These are phyloP conservation scores for Trametes cubensis DNA, from an alignment of 768 basidiomycete species.

Conservation along the genomic window DNA sequence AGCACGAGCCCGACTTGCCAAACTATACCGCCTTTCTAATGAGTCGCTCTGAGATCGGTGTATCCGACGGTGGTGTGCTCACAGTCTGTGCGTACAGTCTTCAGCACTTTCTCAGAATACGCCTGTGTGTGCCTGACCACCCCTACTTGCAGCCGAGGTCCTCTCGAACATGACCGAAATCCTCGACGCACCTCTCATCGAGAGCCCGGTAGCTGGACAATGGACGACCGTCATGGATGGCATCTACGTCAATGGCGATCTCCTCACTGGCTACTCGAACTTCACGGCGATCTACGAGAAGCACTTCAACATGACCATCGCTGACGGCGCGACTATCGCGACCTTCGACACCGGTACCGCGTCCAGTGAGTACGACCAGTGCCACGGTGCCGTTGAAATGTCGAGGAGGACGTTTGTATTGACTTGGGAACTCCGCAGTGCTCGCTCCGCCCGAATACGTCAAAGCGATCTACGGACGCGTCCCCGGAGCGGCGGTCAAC, in stretches of 20 bases:
- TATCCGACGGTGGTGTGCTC: constrained; percentile 17
- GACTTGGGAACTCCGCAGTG: background rate
- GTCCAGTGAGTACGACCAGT: background rate
- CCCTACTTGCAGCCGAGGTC: constrained; percentile 6
- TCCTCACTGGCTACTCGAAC: background rate
- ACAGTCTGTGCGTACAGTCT: constrained; percentile 11
- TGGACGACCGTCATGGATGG: constrained; percentile 1
- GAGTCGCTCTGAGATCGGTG: constrained; percentile 13
- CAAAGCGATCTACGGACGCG: background rate
- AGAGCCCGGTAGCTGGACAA: background rate
- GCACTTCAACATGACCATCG: background rate
- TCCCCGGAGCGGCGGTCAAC: background rate
- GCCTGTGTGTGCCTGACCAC: background rate
- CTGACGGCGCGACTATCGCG: background rate
- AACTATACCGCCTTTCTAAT: constrained; percentile 15
- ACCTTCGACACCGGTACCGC: constrained; percentile 1
- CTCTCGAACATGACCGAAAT: constrained; percentile 10
- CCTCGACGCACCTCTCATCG: constrained; percentile 6
- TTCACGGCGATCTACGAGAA: background rate
- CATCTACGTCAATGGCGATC: constrained; percentile 1
- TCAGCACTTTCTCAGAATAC: background rate
- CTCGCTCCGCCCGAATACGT: background rate
- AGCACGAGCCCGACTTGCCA: constrained; percentile 7
- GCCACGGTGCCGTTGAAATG: no score
- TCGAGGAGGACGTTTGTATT: no score